A percentile compares a stretch with the other conserved stretches of the same genome.
Conservation (phyloP, 345 rosid species). For the Eucalyptus dawsonii region DNA sequence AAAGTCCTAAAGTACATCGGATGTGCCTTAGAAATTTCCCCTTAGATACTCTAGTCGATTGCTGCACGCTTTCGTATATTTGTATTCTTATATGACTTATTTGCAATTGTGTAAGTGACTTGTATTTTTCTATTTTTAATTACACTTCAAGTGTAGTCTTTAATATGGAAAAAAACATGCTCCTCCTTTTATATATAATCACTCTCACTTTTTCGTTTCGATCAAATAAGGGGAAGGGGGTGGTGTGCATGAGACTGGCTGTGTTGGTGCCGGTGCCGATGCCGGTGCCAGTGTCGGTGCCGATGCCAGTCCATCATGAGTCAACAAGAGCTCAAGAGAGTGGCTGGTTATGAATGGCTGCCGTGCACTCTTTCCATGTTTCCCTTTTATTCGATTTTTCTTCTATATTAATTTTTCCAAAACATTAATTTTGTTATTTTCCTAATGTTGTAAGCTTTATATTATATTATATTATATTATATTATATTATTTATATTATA, state of each 20-base stretch:
- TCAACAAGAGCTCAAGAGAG: background rate
- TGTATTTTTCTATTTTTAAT: background rate
- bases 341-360: background rate
- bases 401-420: no score
- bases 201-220: background rate
- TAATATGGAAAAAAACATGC: background rate
- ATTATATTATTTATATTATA: no score
- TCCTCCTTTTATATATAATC: background rate
- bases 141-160: background rate
- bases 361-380: background rate
- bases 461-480: no score
- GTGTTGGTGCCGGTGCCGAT: no score
- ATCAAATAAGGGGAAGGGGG: background rate
- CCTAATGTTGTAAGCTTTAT: background rate
- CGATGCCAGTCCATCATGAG: background rate
- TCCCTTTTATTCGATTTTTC: background rate
- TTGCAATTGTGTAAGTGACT: background rate
- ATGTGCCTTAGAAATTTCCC: background rate
- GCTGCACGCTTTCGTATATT: background rate
- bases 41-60: background rate
- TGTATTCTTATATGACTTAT: background rate
- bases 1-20: background rate
- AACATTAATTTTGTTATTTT: no score
- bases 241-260: no score
- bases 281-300: no score